A percentile compares a stretch with the other conserved stretches of the same genome.
These are phyloP conservation scores for Arthrobotrys megalospora DNA, from an alignment of 2,329 filamentous ascomycete species.

Conservation along the genomic window DNA sequence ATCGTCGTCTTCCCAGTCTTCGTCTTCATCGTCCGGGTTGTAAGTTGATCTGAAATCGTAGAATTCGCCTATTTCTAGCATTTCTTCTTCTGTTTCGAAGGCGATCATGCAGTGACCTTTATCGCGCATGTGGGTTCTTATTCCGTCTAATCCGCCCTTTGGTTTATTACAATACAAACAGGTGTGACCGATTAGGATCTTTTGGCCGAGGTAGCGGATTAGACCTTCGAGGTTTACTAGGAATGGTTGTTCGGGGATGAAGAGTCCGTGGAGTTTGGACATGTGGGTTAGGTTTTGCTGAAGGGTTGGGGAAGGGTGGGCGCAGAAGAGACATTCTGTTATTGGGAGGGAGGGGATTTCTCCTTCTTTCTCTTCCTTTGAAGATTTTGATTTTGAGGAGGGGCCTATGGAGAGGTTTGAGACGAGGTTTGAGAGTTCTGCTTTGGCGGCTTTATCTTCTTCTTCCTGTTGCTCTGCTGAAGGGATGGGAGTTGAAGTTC, in stretches of 20 bases:
- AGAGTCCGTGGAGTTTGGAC: slow-evolving; percentile 93
- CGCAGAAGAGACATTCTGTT: slow-evolving; percentile 86
- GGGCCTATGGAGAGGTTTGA: slow-evolving; percentile 77
- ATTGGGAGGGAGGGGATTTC: slow-evolving; percentile 57
- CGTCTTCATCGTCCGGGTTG: slow-evolving; percentile 77
- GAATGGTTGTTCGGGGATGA: slow-evolving; percentile 90
- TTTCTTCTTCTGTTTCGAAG: slow-evolving; percentile 87
- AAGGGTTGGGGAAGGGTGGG: slow-evolving; percentile 82
- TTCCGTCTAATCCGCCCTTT: slow-evolving; percentile 82
- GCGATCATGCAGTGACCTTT: slow-evolving; percentile 97
- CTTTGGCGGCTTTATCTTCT: slow-evolving; percentile 75
- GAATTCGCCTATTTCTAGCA: slow-evolving; percentile 93
- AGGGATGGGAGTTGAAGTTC: slow-evolving; percentile 8
- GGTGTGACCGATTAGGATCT: slow-evolving; percentile 83
- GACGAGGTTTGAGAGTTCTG: slow-evolving; percentile 83
- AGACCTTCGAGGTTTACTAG: slow-evolving; percentile 86
- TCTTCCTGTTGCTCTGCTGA: slow-evolving; percentile 64
- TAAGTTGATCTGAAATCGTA: slow-evolving; percentile 98
- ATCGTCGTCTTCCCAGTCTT: slow-evolving; percentile 71
- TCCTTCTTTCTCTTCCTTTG: slow-evolving; percentile 41
- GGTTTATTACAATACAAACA: slow-evolving; percentile 90
- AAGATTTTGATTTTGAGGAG: slow-evolving; percentile 4
- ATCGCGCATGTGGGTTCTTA: slow-evolving; percentile 97
- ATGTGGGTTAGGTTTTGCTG: slow-evolving; percentile 88
- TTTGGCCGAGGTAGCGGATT: slow-evolving; percentile 82